Evolutionary conservation across 345 rosid species (phyloP).

Genomic region (Euphorbia lathyris): DNA sequence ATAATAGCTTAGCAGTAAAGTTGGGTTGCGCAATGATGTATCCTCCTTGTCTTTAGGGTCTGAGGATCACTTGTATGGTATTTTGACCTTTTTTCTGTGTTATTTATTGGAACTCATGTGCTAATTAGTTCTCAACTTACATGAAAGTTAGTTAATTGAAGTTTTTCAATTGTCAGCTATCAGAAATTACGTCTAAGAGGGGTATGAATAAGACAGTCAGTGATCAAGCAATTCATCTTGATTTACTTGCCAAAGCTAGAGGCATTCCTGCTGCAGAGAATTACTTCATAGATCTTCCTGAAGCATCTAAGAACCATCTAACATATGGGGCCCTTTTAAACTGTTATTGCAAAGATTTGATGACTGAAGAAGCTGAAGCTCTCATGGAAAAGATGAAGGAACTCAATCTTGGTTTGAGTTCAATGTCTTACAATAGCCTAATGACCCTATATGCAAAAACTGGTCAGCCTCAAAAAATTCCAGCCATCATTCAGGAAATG

Average conservation of each 20-base stretch:
- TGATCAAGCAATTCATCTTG: conserved; percentile 97
- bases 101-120: neutral
- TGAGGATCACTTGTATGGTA: neutral
- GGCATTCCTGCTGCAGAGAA: conserved; percentile 78
- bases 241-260: conserved; percentile 73
- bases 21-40: neutral
- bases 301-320: conserved; percentile 65
- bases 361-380: conserved; percentile 80
- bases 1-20: neutral
- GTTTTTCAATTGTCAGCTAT: conserved; percentile 44
- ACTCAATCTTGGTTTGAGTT: conserved; percentile 56
- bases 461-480: conserved; percentile 60
- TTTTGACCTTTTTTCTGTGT: neutral
- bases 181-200: conserved; percentile 68
- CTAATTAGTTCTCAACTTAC: neutral
- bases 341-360: conserved; percentile 79
- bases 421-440: conserved; percentile 86
- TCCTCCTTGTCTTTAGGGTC: neutral
- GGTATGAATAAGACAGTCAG: conserved; percentile 92
- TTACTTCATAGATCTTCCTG: conserved; percentile 79
- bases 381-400: conserved; percentile 87
- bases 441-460: conserved; percentile 82
- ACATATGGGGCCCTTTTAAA: conserved; percentile 82
- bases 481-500: conserved; percentile 74
- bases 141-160: neutral